phyloP scores from a whole-genome alignment of 2,329 filamentous ascomycete genomes.

The Phialophora macrospora region DNA sequence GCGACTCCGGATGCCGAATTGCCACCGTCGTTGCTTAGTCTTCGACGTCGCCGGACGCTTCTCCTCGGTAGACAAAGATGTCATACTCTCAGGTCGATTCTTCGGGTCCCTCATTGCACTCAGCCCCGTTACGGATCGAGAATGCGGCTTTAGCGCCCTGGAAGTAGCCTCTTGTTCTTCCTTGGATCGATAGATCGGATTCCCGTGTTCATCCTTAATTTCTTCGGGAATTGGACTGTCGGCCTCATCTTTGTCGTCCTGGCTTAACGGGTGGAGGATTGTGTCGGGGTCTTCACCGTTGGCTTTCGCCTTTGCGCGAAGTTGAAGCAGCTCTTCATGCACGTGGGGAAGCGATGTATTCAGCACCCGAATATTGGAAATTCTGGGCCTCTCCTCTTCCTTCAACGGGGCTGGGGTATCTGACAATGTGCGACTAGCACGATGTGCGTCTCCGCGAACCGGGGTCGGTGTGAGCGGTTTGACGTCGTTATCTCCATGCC shows the following conservation, averaged over 20 bases:
- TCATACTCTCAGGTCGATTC: slow-evolving; percentile 61
- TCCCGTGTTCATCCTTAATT: slow-evolving; percentile 37
- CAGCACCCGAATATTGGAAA: slow-evolving; percentile 88
- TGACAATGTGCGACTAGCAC: slow-evolving; percentile 37
- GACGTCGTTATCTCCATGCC: slow-evolving; percentile 29
- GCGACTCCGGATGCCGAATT: slow-evolving; percentile 93
- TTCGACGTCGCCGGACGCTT: slow-evolving; percentile 55
- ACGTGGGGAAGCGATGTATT: slow-evolving; percentile 90
- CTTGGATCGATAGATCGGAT: slow-evolving; percentile 46
- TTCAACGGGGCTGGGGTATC: slow-evolving; percentile 33
- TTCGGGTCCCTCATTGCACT: slow-evolving; percentile 62
- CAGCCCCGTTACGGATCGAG: slow-evolving; percentile 70
- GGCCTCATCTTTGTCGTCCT: slow-evolving; percentile 30
- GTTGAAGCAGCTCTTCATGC: slow-evolving; percentile 86
- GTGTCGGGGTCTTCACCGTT: slow-evolving; percentile 43
- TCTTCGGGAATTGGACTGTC: slow-evolving; percentile 40
- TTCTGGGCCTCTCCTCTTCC: slow-evolving; percentile 58
- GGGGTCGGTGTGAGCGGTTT: slow-evolving; percentile 37
- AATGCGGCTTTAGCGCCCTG: slow-evolving; percentile 82
- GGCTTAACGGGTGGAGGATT: slow-evolving; percentile 33
- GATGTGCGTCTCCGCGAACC: slow-evolving; percentile 25
- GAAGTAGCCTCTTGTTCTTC: slow-evolving; percentile 82
- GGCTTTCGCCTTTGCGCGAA: slow-evolving; percentile 56
- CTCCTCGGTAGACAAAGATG: slow-evolving; percentile 46
- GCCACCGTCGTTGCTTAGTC: slow-evolving; percentile 85